These are phyloP conservation scores for Diaporthe caulivora DNA, from an alignment of 2,329 filamentous ascomycete genomes.

Conservation along the genomic window DNA sequence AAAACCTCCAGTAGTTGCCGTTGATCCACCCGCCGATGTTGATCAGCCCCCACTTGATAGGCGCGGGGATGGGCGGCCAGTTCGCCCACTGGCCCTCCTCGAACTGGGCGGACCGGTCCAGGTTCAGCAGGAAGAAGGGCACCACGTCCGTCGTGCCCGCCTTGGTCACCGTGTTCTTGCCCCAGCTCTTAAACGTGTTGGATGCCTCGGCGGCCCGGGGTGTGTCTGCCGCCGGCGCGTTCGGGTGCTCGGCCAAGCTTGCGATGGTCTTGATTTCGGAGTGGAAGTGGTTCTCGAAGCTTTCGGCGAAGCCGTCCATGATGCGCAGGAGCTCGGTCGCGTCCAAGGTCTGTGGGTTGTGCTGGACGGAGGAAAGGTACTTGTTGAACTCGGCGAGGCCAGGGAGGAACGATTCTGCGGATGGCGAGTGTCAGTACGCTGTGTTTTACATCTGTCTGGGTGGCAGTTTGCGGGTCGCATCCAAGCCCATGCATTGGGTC, in stretches of 20 bases:
- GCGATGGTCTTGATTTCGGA: conserved; percentile 67
- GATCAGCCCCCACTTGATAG: conserved; percentile 70
- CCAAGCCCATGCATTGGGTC: not conserved
- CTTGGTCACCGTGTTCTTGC: conserved; percentile 73
- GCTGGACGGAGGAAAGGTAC: conserved; percentile 60
- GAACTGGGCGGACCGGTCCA: conserved; percentile 63
- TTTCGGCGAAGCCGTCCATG: conserved; percentile 62
- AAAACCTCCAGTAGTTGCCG: conserved; percentile 73
- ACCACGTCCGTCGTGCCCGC: conserved; percentile 70
- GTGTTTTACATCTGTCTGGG: not conserved
- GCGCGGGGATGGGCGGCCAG: conserved; percentile 74
- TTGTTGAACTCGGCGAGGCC: conserved; percentile 64
- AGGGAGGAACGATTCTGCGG: conserved; percentile 61
- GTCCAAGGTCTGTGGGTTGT: conserved; percentile 57
- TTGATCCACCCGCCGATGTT: conserved; percentile 70
- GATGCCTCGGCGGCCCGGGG: conserved; percentile 59
- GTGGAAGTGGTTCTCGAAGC: conserved; percentile 68
- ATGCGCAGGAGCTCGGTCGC: conserved; percentile 59
- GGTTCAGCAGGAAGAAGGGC: conserved; percentile 74
- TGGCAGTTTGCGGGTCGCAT: not conserved
- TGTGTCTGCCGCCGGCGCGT: conserved; percentile 61
- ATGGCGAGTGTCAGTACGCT: not conserved
- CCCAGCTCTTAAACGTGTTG: conserved; percentile 69
- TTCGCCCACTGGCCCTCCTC: conserved; percentile 71
- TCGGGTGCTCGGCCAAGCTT: conserved; percentile 61